Evolutionary conservation across 495 filamentous ascomycete genomes (phyloP).

Genomic region (Cudoniella acicularis): DNA sequence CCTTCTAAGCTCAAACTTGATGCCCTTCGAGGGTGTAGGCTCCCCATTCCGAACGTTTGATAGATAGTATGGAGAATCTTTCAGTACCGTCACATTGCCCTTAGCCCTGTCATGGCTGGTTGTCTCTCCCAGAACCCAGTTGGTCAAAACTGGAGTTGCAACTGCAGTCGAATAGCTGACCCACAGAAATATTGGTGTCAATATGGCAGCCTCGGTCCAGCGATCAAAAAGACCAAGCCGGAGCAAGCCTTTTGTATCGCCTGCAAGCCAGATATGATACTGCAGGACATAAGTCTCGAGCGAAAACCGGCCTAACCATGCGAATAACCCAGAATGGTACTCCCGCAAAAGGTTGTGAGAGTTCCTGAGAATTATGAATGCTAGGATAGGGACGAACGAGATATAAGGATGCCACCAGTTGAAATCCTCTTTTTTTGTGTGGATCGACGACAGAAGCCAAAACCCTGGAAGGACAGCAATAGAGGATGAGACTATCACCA

Average conservation of each 20-base stretch:
- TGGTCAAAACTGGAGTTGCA: constrained; percentile 35
- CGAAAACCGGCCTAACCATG: constrained; percentile 51
- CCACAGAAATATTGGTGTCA: constrained; percentile 41
- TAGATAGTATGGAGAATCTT: not conserved
- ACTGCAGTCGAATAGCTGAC: constrained; percentile 30
- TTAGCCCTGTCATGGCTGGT: not conserved
- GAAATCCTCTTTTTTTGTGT: constrained; percentile 38
- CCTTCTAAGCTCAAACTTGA: constrained; percentile 10
- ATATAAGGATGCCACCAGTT: constrained; percentile 51
- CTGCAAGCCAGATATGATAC: constrained; percentile 61
- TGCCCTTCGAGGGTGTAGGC: constrained; percentile 1
- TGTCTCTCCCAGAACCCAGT: constrained; percentile 36
- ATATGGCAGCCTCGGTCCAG: constrained; percentile 32
- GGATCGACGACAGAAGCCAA: constrained; percentile 29
- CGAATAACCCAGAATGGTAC: constrained; percentile 41
- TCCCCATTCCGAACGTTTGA: not conserved
- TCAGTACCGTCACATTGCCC: not conserved
- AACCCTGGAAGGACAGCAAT: constrained; percentile 28
- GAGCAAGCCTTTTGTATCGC: constrained; percentile 52
- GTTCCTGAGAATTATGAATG: constrained; percentile 50
- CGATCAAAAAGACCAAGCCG: constrained; percentile 39
- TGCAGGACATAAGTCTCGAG: constrained; percentile 59
- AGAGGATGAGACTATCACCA: constrained; percentile 22
- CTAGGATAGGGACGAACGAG: constrained; percentile 49
- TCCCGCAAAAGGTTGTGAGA: constrained; percentile 35